These are phyloP conservation scores for Ophiostoma tasmaniense DNA, from an alignment of 2,329 filamentous ascomycete species.

Conservation along the genomic window DNA sequence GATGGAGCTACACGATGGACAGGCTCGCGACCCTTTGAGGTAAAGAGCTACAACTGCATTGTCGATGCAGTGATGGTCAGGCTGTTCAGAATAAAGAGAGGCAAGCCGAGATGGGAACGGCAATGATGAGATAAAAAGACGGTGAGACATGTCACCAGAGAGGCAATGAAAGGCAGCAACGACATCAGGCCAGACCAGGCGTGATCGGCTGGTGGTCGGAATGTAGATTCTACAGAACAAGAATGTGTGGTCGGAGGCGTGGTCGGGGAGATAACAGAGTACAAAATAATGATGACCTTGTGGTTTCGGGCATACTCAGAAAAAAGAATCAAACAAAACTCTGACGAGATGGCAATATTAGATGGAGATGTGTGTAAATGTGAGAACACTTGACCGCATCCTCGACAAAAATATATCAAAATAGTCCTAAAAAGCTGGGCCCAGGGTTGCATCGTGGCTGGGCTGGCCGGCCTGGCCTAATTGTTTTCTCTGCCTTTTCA, in stretches of 20 bases:
- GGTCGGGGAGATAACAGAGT: not conserved
- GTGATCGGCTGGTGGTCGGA: not conserved
- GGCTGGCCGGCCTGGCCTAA: not conserved
- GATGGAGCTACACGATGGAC: not conserved
- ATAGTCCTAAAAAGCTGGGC: not conserved
- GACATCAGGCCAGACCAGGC: not conserved
- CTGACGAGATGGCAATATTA: not conserved
- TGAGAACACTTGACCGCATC: not conserved
- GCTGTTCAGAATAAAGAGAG: not conserved
- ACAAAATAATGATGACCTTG: not conserved
- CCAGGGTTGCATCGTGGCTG: not conserved
- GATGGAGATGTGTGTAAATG: not conserved
- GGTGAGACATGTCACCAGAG: not conserved
- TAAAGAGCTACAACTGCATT: not conserved
- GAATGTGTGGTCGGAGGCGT: not conserved
- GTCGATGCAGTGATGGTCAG: not conserved
- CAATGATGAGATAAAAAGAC: constrained; percentile 1
- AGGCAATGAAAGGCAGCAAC: not conserved
- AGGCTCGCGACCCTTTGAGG: not conserved
- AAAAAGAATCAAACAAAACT: not conserved
- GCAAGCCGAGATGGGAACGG: not conserved
- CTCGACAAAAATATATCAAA: not conserved
- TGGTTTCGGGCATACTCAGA: not conserved
- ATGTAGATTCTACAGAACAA: not conserved
- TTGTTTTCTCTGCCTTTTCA: not conserved